A percentile compares a stretch with the other conserved stretches of the same genome.
Conservation (phyloP, 768 basidiomycete genomes). For the Panaeolus cyanescens region DNA sequence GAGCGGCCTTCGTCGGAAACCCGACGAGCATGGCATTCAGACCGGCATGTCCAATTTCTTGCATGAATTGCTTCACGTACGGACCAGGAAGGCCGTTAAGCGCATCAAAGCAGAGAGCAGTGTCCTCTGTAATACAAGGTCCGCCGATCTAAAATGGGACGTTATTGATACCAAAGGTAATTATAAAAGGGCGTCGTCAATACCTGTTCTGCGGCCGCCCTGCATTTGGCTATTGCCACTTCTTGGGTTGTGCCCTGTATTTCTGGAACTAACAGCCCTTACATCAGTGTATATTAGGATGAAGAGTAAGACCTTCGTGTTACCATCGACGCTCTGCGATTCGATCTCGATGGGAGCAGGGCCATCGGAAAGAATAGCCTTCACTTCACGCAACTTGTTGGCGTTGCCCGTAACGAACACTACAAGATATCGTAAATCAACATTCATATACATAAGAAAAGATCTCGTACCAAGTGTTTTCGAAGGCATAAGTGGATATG, state of each 20-base stretch:
- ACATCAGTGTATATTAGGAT: slow-evolving; percentile 4
- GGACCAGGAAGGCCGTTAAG: slow-evolving; percentile 92
- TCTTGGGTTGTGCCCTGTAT: slow-evolving; percentile 92
- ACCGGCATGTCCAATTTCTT: slow-evolving; percentile 84
- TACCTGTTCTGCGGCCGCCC: slow-evolving; percentile 80
- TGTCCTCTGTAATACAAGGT: slow-evolving; percentile 83
- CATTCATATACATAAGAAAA: background rate
- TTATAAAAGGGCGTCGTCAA: background rate
- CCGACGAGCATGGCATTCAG: slow-evolving; percentile 80
- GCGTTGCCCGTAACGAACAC: slow-evolving; percentile 95
- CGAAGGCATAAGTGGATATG: slow-evolving; percentile 7
- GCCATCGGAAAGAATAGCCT: slow-evolving; percentile 73
- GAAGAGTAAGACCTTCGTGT: slow-evolving; percentile 25
- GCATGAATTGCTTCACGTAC: slow-evolving; percentile 94
- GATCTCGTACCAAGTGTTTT: slow-evolving; percentile 15
- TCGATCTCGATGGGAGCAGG: slow-evolving; percentile 72
- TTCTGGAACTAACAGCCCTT: slow-evolving; percentile 71
- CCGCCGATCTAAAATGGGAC: slow-evolving; percentile 39
- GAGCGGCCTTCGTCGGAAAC: slow-evolving; percentile 78
- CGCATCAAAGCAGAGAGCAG: slow-evolving; percentile 89
- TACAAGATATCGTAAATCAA: slow-evolving; percentile 26
- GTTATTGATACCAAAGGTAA: background rate
- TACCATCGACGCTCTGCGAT: slow-evolving; percentile 79
- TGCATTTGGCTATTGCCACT: slow-evolving; percentile 87
- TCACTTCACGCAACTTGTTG: slow-evolving; percentile 90